A percentile compares a stretch with the other conserved stretches of the same genome.
Conservation (phyloP, 768 basidiomycete species). For the Leucosporidium scottii region DNA sequence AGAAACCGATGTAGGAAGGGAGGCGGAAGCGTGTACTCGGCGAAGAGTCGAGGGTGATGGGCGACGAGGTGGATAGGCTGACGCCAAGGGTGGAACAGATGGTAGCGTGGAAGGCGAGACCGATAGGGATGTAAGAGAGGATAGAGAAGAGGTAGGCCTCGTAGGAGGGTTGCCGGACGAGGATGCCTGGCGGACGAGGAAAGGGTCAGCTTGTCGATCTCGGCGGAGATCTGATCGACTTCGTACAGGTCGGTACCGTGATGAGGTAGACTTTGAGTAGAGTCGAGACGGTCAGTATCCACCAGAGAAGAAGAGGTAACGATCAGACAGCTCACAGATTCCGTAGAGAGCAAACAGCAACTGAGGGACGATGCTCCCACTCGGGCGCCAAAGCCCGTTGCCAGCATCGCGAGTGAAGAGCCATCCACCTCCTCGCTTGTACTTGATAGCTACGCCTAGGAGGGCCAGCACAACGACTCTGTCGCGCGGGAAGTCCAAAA, state of each 20-base stretch:
- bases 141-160: neutral
- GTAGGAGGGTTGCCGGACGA: neutral
- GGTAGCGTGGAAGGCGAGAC: neutral
- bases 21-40: neutral
- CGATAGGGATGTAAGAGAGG: neutral
- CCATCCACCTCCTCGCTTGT: too few species aligned
- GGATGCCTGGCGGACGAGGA: neutral
- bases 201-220: neutral
- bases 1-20: neutral
- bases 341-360: neutral
- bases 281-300: too few species aligned
- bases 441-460: too few species aligned
- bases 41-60: neutral
- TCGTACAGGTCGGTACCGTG: neutral
- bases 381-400: neutral
- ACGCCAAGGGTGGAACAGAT: neutral
- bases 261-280: too few species aligned
- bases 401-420: too few species aligned
- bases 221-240: neutral
- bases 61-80: neutral
- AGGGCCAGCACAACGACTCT: too few species aligned
- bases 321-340: neutral
- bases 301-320: too few species aligned
- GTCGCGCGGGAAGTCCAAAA: too few species aligned
- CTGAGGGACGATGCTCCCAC: neutral